Conservation (phyloP, 768 basidiomycete species). For the Russula foetens region DNA sequence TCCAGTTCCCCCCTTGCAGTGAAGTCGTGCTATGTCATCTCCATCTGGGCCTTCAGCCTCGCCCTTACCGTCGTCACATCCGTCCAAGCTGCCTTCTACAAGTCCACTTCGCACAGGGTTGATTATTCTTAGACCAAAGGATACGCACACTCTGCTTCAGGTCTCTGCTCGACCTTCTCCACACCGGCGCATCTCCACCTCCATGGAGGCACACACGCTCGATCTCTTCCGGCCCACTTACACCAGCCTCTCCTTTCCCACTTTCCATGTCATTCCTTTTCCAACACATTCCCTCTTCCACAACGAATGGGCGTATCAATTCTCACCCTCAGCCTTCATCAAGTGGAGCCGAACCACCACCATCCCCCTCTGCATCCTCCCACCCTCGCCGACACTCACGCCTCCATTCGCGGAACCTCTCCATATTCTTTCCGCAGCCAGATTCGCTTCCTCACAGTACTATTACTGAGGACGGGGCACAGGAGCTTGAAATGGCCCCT, state of each 20-base stretch:
- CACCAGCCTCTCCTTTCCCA: constrained; percentile 43
- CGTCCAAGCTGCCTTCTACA: constrained; percentile 23
- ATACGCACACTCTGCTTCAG: constrained; percentile 18
- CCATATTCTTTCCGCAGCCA: constrained; percentile 84
- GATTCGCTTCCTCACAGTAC: constrained; percentile 50
- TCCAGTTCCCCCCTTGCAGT: too few species aligned
- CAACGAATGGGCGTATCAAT: constrained; percentile 1
- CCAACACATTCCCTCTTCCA: constrained; percentile 22
- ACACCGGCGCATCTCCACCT: constrained; percentile 21
- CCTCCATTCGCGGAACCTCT: constrained; percentile 86
- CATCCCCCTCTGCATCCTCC: constrained; percentile 24
- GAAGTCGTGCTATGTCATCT: constrained; percentile 12
- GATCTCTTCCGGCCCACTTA: constrained; percentile 40
- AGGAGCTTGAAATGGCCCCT: constrained; percentile 41
- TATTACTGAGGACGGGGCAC: constrained; percentile 60
- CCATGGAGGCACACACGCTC: constrained; percentile 33
- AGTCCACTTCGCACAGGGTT: constrained; percentile 25
- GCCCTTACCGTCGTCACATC: constrained; percentile 24
- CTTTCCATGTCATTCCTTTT: constrained; percentile 35
- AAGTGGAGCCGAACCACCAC: constrained; percentile 6
- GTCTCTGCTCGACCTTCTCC: constrained; percentile 27
- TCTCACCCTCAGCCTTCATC: constrained; percentile 14
- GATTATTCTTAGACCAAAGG: constrained; percentile 33
- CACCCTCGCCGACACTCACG: constrained; percentile 48
- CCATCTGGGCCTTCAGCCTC: constrained; percentile 13